Base-by-base conservation (phyloP, 352 stramenopile species). In the Phytopythium vexans region DNA sequence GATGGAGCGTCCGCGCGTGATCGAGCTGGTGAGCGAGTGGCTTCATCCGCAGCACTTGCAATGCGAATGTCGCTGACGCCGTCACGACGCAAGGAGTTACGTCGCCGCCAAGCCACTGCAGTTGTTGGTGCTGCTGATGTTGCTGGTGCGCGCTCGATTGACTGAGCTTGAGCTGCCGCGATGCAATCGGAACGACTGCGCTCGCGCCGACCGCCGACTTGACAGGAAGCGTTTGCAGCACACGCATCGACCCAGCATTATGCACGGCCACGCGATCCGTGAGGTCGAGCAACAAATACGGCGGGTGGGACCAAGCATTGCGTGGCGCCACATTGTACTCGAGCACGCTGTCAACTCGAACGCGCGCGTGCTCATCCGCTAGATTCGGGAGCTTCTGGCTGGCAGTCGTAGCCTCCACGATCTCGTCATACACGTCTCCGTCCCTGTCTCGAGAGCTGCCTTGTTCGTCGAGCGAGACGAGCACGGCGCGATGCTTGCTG, bases 281-380 rank as follows among this genome's bases (percentile, higher is more conserved):
- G 36, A 82, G 67, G 21, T 89, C 72, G 5, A 92, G 54, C 34
- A 94, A 50, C 41, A 94, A 44, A 48, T 88, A 86, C 9, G 82
- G 84, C 16, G 88, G 74, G 58, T 92, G 82, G 56, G 74, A 82
- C 49, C 67, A 77, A 1, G 58, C 76, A 1, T 48, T 60, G 9
- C 66, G 66, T 1, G 81, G 81, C 1, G 76, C 36, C 11, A 56
- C 56, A 21, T 79, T 74, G 56, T 82, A 87, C 54, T 69, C 63
- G 35, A 88, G 33, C 27, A 75, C 60, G 27, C 64, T 68, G 47
- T 85, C 70, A 12, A 82, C 68, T 27, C 70, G 72, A 35, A 91
- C 46, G 37, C 65, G 66, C 32, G 83, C 47, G 16, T 55, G 65
- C 41, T 71, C 75, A 10, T 65, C 63, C 47, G 68, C 74, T 34